Evolutionary conservation across 2,329 filamentous ascomycete genomes (phyloP).

Genomic region (Penicillium vulpinum): DNA sequence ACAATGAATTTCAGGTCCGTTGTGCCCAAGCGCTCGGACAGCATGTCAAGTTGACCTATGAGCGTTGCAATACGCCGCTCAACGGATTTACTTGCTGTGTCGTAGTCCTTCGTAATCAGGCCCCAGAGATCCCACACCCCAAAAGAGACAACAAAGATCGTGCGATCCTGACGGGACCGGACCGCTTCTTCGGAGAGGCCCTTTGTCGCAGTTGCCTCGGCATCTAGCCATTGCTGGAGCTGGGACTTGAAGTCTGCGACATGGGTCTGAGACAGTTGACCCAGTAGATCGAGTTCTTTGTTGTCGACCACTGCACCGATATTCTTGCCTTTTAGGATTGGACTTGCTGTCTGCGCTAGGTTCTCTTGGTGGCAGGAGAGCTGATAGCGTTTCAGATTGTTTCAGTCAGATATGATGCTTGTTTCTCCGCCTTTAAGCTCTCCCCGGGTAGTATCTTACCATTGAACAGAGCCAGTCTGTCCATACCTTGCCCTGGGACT

Average conservation of each 20-base stretch:
- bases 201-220: slow-evolving; percentile 30
- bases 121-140: slow-evolving; percentile 45
- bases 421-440: neutral
- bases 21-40: slow-evolving; percentile 31
- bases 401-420: neutral
- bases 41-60: slow-evolving; percentile 33
- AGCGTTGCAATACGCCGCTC: slow-evolving; percentile 35
- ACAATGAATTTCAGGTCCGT: slow-evolving; percentile 39
- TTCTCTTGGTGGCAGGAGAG: slow-evolving; percentile 39
- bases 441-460: slow-evolving; percentile 24
- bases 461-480: slow-evolving; percentile 39
- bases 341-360: slow-evolving; percentile 32
- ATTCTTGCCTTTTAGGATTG: slow-evolving; percentile 23
- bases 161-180: slow-evolving; percentile 29
- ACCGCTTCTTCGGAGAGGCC: slow-evolving; percentile 25
- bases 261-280: slow-evolving; percentile 27
- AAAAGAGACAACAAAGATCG: slow-evolving; percentile 41
- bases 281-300: slow-evolving; percentile 28
- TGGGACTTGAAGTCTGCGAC: slow-evolving; percentile 41
- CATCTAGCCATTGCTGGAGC: slow-evolving; percentile 36
- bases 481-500: slow-evolving; percentile 33
- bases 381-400: slow-evolving; percentile 13
- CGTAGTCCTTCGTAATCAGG: slow-evolving; percentile 29
- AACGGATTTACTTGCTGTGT: slow-evolving; percentile 27
- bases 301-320: slow-evolving; percentile 39